Evolutionary conservation across 192 early-diverging fungal genomes (phyloP).

Genomic region (Pilobolus umbonatus): DNA sequence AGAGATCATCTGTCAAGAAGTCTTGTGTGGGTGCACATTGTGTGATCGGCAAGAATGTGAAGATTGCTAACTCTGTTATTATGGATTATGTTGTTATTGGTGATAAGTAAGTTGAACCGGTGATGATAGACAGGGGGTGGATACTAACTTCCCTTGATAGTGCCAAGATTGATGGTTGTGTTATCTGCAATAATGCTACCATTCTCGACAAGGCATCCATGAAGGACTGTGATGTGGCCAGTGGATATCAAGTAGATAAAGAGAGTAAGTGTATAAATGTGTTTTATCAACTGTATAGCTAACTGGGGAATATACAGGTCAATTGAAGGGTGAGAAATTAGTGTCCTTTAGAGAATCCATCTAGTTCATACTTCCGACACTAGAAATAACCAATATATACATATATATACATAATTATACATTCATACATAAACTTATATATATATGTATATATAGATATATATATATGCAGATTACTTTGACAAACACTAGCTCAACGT

Average conservation of each 20-base stretch:
- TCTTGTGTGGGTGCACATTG: constrained; percentile 92
- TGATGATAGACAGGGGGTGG: background rate
- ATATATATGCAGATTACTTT: too few species aligned
- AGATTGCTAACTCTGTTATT: constrained; percentile 91
- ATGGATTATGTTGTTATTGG: constrained; percentile 95
- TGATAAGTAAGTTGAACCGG: constrained; percentile 56
- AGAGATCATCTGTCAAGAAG: constrained; percentile 90
- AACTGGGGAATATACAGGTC: too few species aligned
- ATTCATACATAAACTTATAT: too few species aligned
- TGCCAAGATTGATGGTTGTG: constrained; percentile 82
- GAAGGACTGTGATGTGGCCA: constrained; percentile 86
- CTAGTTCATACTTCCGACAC: background rate
- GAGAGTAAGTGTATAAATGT: constrained; percentile 49
- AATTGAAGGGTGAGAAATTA: constrained; percentile 33
- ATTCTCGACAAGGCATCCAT: constrained; percentile 69
- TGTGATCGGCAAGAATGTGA: constrained; percentile 93
- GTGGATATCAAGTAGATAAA: constrained; percentile 59
- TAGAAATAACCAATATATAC: too few species aligned
- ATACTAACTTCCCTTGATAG: constrained; percentile 33
- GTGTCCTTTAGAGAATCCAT: constrained; percentile 29
- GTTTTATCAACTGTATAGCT: too few species aligned
- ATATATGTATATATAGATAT: too few species aligned
- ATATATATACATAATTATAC: too few species aligned
- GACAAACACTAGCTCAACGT: too few species aligned
- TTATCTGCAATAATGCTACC: constrained; percentile 80